phyloP scores from a whole-genome alignment of 257 asterid genomes.

The Solanum tarijense region DNA sequence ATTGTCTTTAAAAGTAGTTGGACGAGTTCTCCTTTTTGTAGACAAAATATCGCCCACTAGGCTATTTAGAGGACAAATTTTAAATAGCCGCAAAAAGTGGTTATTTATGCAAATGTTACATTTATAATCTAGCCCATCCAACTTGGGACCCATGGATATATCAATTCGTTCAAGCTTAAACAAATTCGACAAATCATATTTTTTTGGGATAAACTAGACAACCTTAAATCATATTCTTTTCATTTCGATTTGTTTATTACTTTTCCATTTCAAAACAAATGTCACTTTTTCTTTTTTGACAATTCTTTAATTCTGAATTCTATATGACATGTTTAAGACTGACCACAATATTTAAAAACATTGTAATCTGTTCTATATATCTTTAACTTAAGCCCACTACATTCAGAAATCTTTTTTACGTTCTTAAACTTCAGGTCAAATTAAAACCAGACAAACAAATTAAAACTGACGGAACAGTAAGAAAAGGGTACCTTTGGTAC shows the following conservation, averaged over 20 bases:
- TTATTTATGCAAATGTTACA: background rate
- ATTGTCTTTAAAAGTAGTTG: background rate
- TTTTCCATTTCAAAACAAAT: too few species aligned
- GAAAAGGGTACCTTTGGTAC: constrained; percentile 37
- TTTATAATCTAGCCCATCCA: background rate
- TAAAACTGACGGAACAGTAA: accelerated
- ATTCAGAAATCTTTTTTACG: background rate
- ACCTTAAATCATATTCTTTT: background rate
- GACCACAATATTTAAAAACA: background rate
- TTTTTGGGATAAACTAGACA: background rate
- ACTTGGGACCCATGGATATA: background rate
- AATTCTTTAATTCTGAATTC: background rate
- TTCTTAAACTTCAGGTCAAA: background rate
- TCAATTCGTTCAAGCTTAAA: background rate
- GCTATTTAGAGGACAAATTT: background rate
- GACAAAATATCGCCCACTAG: background rate
- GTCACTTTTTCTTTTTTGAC: background rate
- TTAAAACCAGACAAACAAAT: background rate
- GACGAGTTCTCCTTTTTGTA: background rate
- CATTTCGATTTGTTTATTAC: background rate
- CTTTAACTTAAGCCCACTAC: background rate
- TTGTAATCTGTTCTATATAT: background rate
- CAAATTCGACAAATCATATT: background rate
- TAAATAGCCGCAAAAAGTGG: background rate
- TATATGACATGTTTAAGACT: background rate